Conservation (phyloP, 2,329 filamentous ascomycete species). For the Phaeosphaeria sp. region DNA sequence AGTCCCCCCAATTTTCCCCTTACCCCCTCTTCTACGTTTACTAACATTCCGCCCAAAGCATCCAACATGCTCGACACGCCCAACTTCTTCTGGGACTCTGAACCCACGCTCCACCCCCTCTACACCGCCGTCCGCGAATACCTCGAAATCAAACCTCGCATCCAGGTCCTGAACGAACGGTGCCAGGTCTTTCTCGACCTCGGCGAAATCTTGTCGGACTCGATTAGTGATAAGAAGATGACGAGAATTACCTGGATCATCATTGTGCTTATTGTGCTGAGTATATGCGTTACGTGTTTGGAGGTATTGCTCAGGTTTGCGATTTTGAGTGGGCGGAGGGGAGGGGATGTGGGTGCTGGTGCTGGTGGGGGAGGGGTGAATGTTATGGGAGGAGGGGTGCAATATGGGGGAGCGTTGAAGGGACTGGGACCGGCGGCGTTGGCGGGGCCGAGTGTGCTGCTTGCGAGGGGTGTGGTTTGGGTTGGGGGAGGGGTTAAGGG, state of each 20-base stretch:
- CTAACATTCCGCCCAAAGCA: slow-evolving; percentile 60
- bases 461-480: slow-evolving; percentile 35
- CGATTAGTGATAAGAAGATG: slow-evolving; percentile 93
- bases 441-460: slow-evolving; percentile 36
- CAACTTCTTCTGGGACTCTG: slow-evolving; percentile 98
- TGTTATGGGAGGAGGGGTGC: no score
- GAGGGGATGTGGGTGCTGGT: slow-evolving; percentile 6
- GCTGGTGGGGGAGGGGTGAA: not conserved
- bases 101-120: slow-evolving; percentile 91
- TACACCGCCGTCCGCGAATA: slow-evolving; percentile 96
- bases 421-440: slow-evolving; percentile 20
- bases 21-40: not conserved
- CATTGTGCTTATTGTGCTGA: slow-evolving; percentile 89
- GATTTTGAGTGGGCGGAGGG: slow-evolving; percentile 38
- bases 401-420: slow-evolving; percentile 12
- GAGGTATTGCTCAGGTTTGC: slow-evolving; percentile 86
- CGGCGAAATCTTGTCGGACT: slow-evolving; percentile 91
- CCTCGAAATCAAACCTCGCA: slow-evolving; percentile 94
- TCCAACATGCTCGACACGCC: slow-evolving; percentile 96
- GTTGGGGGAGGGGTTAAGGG: slow-evolving; percentile 25
- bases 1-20: slow-evolving; percentile 49
- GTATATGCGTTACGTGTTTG: slow-evolving; percentile 87
- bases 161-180: slow-evolving; percentile 95
- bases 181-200: slow-evolving; percentile 96
- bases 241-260: slow-evolving; percentile 97